A percentile compares a stretch with the other conserved stretches of the same genome.
Conservation (phyloP, 371 early-diverging fungal species). For the Rhizopus sp. region DNA sequence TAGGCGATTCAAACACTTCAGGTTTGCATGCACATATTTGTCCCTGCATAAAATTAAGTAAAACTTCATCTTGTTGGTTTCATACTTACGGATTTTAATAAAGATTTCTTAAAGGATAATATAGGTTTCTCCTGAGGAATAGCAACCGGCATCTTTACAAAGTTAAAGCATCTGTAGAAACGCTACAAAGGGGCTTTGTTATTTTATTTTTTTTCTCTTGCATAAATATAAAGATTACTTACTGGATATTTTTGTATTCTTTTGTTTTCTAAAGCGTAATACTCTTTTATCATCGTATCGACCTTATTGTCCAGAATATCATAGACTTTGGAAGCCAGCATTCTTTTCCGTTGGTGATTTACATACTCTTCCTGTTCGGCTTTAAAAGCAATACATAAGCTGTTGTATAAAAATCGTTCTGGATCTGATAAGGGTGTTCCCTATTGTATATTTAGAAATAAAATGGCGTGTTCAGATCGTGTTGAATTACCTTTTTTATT, state of each 20-base stretch:
- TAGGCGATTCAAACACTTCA: constrained; percentile 2
- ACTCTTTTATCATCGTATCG: not conserved
- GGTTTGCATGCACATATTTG: constrained; percentile 8
- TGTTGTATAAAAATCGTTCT: constrained; percentile 1
- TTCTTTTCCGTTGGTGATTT: constrained; percentile 3
- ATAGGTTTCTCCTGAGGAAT: constrained; percentile 1
- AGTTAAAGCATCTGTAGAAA: constrained; percentile 11
- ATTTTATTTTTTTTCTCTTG: too few relatives aligned
- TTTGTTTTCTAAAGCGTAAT: constrained; percentile 5
- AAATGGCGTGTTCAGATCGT: not conserved
- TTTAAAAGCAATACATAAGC: not conserved
- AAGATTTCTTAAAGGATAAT: constrained; percentile 6
- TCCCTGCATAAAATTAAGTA: constrained; percentile 1
- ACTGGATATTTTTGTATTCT: constrained; percentile 11
- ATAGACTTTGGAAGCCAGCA: constrained; percentile 8
- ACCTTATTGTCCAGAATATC: constrained; percentile 6
- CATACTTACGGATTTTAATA: not conserved
- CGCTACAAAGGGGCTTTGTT: not conserved
- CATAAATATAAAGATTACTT: not conserved
- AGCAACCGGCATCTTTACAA: not conserved
- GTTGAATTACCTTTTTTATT: constrained; percentile 1
- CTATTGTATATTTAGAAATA: not conserved
- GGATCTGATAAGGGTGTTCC: not conserved
- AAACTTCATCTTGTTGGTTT: not conserved
- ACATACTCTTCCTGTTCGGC: constrained; percentile 16